Evolutionary conservation across 176 grass and related monocot genomes (phyloP).

Genomic region (Saccharum spontaneum): DNA sequence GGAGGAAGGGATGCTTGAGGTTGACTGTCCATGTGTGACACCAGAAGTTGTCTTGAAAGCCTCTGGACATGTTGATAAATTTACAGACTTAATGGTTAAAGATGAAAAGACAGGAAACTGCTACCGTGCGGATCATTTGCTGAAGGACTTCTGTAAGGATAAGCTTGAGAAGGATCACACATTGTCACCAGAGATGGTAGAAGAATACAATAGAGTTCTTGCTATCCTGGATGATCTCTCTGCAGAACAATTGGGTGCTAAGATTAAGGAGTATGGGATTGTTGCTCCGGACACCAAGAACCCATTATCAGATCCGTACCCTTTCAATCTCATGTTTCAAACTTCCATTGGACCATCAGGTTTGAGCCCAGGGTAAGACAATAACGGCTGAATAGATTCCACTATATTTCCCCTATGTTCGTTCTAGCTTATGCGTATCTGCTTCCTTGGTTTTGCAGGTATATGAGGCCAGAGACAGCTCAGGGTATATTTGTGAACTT

Average conservation of each 20-base stretch:
- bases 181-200: slow-evolving; percentile 48
- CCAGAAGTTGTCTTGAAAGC: slow-evolving; percentile 87
- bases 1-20: slow-evolving; percentile 92
- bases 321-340: slow-evolving; percentile 99
- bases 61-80: slow-evolving; percentile 91
- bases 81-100: slow-evolving; percentile 94
- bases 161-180: slow-evolving; percentile 68
- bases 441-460: slow-evolving; percentile 50
- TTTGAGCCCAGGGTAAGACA: slow-evolving; percentile 72
- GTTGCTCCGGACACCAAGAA: slow-evolving; percentile 95
- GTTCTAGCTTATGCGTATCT: slow-evolving; percentile 27
- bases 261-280: slow-evolving; percentile 90
- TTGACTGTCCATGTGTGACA: slow-evolving; percentile 92
- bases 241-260: slow-evolving; percentile 67
- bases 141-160: slow-evolving; percentile 93
- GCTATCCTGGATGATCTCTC: slow-evolving; percentile 91
- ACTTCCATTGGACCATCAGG: slow-evolving; percentile 95
- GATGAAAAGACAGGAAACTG: slow-evolving; percentile 89
- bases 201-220: slow-evolving; percentile 63
- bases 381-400: slow-evolving; percentile 20
- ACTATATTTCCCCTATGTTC: not conserved
- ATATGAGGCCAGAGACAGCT: slow-evolving; percentile 96
- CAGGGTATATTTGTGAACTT: slow-evolving; percentile 99
- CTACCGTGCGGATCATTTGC: slow-evolving; percentile 89
- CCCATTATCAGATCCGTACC: slow-evolving; percentile 70